A percentile compares a stretch with the other conserved stretches of the same genome.
phyloP scores from a whole-genome alignment of 805 yeast species.

The Candida suzukii region DNA sequence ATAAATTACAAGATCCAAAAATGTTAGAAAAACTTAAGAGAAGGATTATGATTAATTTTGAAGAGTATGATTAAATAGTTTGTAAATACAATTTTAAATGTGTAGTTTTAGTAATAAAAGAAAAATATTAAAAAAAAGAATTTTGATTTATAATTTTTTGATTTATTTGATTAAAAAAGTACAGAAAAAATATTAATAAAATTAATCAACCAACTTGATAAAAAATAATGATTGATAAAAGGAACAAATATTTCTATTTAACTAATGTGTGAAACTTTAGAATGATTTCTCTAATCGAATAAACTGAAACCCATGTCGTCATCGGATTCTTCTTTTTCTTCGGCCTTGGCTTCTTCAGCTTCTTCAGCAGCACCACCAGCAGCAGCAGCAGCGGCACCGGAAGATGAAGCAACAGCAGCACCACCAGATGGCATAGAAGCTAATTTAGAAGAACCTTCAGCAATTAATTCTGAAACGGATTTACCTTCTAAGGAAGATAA shows the following conservation, averaged over 20 bases:
- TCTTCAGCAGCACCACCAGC: conserved; percentile 67
- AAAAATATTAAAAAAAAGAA: too few species aligned
- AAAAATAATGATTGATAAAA: too few species aligned
- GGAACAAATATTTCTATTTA: too few species aligned
- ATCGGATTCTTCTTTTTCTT: conserved; percentile 58
- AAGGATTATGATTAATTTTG: neutral
- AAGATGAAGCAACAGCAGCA: conserved; percentile 80
- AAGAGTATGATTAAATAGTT: neutral
- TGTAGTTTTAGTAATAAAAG: too few species aligned
- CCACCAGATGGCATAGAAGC: conserved; percentile 98
- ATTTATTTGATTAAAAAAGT: neutral
- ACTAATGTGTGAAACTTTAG: neutral
- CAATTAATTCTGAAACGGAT: conserved; percentile 80
- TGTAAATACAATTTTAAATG: too few species aligned
- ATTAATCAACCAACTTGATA: too few species aligned
- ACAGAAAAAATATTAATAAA: too few species aligned
- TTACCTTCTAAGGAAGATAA: conserved; percentile 90
- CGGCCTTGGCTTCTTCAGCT: conserved; percentile 57
- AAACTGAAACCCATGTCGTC: conserved; percentile 69
- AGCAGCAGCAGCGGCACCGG: conserved; percentile 65
- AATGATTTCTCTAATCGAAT: conserved; percentile 28
- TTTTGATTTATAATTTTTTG: neutral
- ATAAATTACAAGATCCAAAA: conserved; percentile 8
- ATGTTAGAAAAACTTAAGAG: neutral
- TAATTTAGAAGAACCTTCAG: conserved; percentile 93